Evolutionary conservation across 2,329 filamentous ascomycete genomes (phyloP).

Genomic region (Arthroderma sp.): DNA sequence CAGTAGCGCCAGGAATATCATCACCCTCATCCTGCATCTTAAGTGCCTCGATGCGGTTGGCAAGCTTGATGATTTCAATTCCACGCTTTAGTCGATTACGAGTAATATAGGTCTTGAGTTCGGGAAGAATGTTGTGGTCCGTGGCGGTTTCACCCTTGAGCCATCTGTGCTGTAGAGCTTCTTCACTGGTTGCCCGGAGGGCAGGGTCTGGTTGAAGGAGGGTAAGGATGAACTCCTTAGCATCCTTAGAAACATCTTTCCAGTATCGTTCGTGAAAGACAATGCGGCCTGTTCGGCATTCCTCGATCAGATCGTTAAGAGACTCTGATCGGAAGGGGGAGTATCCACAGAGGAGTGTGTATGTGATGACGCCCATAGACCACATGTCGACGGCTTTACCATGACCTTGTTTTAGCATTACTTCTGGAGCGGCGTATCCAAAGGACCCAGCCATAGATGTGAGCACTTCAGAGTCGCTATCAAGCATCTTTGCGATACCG

Average conservation of each 20-base stretch:
- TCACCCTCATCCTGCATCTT: constrained; percentile 75
- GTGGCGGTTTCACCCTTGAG: constrained; percentile 81
- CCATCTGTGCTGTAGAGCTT: constrained; percentile 75
- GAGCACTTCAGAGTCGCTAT: constrained; percentile 77
- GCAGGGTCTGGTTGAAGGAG: constrained; percentile 69
- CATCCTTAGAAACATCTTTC: constrained; percentile 91
- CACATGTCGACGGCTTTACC: constrained; percentile 99
- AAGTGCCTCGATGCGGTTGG: constrained; percentile 88
- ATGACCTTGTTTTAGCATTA: constrained; percentile 95
- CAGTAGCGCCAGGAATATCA: constrained; percentile 45
- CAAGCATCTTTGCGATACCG: constrained; percentile 96
- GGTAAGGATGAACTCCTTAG: constrained; percentile 81
- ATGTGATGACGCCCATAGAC: constrained; percentile 97
- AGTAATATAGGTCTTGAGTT: constrained; percentile 88
- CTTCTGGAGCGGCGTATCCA: constrained; percentile 92
- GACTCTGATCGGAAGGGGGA: constrained; percentile 96
- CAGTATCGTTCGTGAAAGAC: constrained; percentile 97
- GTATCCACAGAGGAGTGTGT: constrained; percentile 94
- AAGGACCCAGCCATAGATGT: constrained; percentile 99
- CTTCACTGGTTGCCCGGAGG: constrained; percentile 64
- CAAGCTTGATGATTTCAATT: constrained; percentile 90
- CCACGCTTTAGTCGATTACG: constrained; percentile 83
- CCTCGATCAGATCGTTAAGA: constrained; percentile 81
- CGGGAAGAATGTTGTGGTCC: constrained; percentile 92
- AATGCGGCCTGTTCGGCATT: constrained; percentile 72